Evolutionary conservation across 2,329 filamentous ascomycete species (phyloP).

Genomic region (Chaetomiaceae sp.): DNA sequence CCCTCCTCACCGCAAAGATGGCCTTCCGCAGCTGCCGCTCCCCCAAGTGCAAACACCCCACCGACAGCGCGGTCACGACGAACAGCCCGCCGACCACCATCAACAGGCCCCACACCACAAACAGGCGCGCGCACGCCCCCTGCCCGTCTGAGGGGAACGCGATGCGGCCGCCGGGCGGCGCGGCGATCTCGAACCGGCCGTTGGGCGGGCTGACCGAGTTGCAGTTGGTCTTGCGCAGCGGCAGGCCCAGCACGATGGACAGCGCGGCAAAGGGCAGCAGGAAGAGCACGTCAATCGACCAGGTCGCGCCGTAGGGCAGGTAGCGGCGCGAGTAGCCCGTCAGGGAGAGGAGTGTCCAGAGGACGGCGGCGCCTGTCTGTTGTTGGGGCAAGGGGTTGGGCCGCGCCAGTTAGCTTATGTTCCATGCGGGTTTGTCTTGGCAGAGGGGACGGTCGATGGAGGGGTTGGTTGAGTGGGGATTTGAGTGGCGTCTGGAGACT

Average conservation of each 20-base stretch:
- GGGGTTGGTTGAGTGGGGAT: too few relatives aligned
- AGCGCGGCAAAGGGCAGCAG: constrained; percentile 74
- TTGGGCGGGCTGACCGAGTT: constrained; percentile 33
- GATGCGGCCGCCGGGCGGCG: background rate
- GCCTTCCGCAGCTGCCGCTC: constrained; percentile 31
- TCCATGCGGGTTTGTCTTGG: constrained; percentile 9
- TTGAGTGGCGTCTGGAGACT: too few relatives aligned
- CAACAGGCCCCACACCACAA: constrained; percentile 79
- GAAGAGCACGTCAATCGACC: constrained; percentile 59
- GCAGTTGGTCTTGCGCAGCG: constrained; percentile 74
- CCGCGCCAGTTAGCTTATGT: too few relatives aligned
- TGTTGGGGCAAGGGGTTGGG: too few relatives aligned
- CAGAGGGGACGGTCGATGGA: background rate
- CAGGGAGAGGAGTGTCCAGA: constrained; percentile 65
- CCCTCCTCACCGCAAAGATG: background rate
- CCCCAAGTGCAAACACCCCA: constrained; percentile 56
- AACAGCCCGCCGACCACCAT: constrained; percentile 73
- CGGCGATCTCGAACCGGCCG: constrained; percentile 1
- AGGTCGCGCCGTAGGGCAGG: constrained; percentile 70
- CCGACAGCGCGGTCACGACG: constrained; percentile 54
- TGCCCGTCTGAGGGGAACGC: constrained; percentile 40
- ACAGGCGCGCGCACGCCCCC: constrained; percentile 73
- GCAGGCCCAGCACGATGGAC: constrained; percentile 70
- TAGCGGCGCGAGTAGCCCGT: constrained; percentile 45
- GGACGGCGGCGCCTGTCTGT: constrained; percentile 68